Conservation (phyloP, 2,329 filamentous ascomycete genomes). For the Dactylellina haptotyla region DNA sequence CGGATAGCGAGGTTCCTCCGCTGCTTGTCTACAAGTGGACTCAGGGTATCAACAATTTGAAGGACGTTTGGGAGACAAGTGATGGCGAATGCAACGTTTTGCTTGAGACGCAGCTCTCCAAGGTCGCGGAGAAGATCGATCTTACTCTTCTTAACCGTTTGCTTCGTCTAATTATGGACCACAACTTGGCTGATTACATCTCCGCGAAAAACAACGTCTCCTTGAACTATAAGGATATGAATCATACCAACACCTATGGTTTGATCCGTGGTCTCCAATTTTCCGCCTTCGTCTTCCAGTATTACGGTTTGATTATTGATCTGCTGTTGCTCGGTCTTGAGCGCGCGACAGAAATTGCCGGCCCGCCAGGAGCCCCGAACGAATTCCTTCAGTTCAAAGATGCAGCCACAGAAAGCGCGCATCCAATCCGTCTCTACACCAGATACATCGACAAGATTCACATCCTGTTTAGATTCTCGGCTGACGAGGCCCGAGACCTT, state of each 20-base stretch:
- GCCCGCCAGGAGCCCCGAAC: slow-evolving; percentile 90
- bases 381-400: slow-evolving; percentile 98
- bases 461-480: slow-evolving; percentile 94
- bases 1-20: slow-evolving; percentile 95
- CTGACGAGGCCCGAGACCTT: slow-evolving; percentile 92
- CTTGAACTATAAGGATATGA: slow-evolving; percentile 99
- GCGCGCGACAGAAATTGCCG: slow-evolving; percentile 96
- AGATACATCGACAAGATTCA: slow-evolving; percentile 98
- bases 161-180: slow-evolving; percentile 95
- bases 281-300: slow-evolving; percentile 98
- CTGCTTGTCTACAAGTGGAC: slow-evolving; percentile 98
- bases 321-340: slow-evolving; percentile 90
- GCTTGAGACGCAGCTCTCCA: slow-evolving; percentile 98
- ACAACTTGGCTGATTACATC: slow-evolving; percentile 98
- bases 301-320: slow-evolving; percentile 95
- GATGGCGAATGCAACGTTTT: slow-evolving; percentile 98
- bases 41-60: slow-evolving; percentile 97
- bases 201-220: slow-evolving; percentile 99
- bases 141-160: slow-evolving; percentile 93
- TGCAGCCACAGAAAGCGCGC: slow-evolving; percentile 86
- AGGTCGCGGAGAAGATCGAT: slow-evolving; percentile 99
- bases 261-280: slow-evolving; percentile 98
- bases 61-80: slow-evolving; percentile 91
- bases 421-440: slow-evolving; percentile 97
- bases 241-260: slow-evolving; percentile 97